Evolutionary conservation across 495 filamentous ascomycete genomes (phyloP).

Genomic region (Tuber calosporum): DNA sequence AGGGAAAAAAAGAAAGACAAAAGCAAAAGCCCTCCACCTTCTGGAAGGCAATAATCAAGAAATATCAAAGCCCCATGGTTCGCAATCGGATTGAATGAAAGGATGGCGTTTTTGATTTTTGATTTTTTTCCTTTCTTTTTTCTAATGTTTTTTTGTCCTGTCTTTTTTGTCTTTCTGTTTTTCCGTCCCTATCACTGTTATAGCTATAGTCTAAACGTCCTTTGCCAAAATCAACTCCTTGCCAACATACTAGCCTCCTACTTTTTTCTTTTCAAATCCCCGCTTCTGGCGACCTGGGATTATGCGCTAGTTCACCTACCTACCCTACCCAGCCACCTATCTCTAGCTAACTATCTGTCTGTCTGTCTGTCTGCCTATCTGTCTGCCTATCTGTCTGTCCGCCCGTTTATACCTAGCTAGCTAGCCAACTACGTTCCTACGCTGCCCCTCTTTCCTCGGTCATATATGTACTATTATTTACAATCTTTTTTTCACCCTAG

Average conservation of each 20-base stretch:
- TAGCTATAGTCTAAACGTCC: slow-evolving; percentile 21
- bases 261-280: not conserved
- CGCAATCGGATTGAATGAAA: slow-evolving; percentile 19
- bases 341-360: not conserved
- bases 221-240: not conserved
- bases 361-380: too few species aligned
- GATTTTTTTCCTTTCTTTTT: slow-evolving; percentile 19
- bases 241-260: not conserved
- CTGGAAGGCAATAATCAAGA: slow-evolving; percentile 1
- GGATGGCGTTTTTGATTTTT: slow-evolving; percentile 25
- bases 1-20: not conserved
- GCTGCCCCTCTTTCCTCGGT: not conserved
- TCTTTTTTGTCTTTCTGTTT: not conserved
- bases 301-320: not conserved
- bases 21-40: not conserved
- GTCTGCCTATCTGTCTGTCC: not conserved
- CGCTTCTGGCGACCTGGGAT: not conserved
- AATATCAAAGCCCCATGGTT: slow-evolving; percentile 29
- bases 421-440: not conserved
- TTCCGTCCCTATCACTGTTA: slow-evolving; percentile 8
- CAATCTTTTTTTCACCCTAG: not conserved
- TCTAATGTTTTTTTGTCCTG: slow-evolving; percentile 9
- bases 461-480: not conserved
- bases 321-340: not conserved
- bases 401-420: not conserved